These are phyloP conservation scores for Coniella lustricola DNA, from an alignment of 2,329 filamentous ascomycete genomes.

Conservation along the genomic window DNA sequence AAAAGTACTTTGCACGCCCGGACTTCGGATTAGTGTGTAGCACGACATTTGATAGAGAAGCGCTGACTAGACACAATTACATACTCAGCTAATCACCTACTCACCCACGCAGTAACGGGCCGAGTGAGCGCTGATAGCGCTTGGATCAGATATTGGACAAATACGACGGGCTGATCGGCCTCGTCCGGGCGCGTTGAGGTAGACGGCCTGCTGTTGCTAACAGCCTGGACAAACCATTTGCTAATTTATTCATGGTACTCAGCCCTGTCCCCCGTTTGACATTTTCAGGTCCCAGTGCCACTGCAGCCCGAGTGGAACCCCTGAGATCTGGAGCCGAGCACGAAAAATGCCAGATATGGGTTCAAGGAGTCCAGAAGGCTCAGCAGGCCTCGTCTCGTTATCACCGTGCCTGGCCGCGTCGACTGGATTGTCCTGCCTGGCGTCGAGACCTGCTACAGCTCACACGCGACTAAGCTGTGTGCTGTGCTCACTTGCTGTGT, in stretches of 20 bases:
- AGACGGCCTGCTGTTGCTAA: constrained; percentile 13
- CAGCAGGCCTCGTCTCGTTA: too few relatives aligned
- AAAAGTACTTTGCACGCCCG: background rate
- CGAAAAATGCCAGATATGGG: background rate
- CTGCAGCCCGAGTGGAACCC: constrained; percentile 7
- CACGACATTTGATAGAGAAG: background rate
- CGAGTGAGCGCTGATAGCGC: background rate
- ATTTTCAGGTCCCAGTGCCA: background rate
- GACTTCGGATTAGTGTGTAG: background rate
- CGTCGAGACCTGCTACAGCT: too few relatives aligned
- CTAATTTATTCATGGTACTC: constrained; percentile 12
- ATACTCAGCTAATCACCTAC: background rate
- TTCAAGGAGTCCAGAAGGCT: background rate
- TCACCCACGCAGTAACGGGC: too few relatives aligned
- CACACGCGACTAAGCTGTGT: too few relatives aligned
- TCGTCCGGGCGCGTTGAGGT: background rate
- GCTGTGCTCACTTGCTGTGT: too few relatives aligned
- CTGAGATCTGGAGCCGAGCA: background rate
- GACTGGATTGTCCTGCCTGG: too few relatives aligned
- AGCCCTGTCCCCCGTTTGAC: constrained; percentile 15
- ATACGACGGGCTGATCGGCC: constrained; percentile 7
- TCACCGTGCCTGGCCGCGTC: too few relatives aligned
- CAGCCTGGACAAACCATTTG: constrained; percentile 17
- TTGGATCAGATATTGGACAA: constrained; percentile 1
- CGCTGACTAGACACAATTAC: constrained; percentile 1